Evolutionary conservation across 2,329 filamentous ascomycete genomes (phyloP).

Genomic region (Sporothrix variecibatus): DNA sequence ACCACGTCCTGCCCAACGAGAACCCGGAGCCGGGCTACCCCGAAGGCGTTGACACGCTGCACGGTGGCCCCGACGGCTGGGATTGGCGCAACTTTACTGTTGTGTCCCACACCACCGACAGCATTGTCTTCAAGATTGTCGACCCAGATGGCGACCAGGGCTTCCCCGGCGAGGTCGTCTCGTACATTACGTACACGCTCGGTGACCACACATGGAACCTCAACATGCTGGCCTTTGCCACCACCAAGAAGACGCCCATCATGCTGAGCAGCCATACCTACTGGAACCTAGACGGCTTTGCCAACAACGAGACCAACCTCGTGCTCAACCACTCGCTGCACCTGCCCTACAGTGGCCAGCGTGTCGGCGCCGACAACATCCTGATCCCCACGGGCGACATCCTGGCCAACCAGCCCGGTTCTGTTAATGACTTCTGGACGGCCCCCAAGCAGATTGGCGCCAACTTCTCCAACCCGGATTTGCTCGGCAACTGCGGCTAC

Average conservation of each 20-base stretch:
- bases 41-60: conserved; percentile 63
- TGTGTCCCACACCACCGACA: conserved; percentile 63
- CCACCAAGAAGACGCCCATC: conserved; percentile 76
- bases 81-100: conserved; percentile 79
- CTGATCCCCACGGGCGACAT: conserved; percentile 77
- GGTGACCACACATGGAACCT: conserved; percentile 68
- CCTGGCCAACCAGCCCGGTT: conserved; percentile 64
- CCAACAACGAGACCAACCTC: conserved; percentile 67
- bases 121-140: conserved; percentile 74
- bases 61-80: conserved; percentile 72
- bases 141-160: conserved; percentile 74
- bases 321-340: conserved; percentile 72
- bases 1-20: conserved; percentile 64
- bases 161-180: conserved; percentile 76
- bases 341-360: conserved; percentile 71
- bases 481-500: conserved; percentile 74
- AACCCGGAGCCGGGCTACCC: conserved; percentile 54
- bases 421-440: conserved; percentile 81
- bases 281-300: conserved; percentile 81
- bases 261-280: conserved; percentile 77
- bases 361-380: conserved; percentile 68
- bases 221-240: conserved; percentile 69
- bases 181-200: conserved; percentile 73
- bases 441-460: conserved; percentile 76
- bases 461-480: conserved; percentile 60